These are phyloP conservation scores for Sordaria brevicollis DNA, from an alignment of 495 filamentous ascomycete genomes.

Conservation along the genomic window DNA sequence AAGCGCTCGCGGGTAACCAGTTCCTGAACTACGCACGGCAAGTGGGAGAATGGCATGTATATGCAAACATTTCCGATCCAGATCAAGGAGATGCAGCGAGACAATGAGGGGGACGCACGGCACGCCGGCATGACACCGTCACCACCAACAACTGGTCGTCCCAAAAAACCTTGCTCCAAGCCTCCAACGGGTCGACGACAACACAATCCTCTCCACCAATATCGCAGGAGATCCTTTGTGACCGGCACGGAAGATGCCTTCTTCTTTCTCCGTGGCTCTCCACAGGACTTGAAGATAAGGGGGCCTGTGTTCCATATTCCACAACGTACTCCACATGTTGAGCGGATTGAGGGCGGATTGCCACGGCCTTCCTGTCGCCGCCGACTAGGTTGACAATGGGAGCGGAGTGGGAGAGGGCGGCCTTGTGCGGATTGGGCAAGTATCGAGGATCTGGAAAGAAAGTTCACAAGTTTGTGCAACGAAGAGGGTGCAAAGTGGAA, in stretches of 20 bases:
- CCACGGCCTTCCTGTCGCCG: not conserved
- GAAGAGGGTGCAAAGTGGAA: not conserved
- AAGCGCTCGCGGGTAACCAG: not conserved
- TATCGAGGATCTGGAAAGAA: not conserved
- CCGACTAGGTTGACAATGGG: not conserved
- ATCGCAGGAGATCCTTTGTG: not conserved
- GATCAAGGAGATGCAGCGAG: not conserved
- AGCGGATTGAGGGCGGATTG: not conserved
- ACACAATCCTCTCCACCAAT: not conserved
- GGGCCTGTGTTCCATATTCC: not conserved
- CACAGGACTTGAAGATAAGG: not conserved
- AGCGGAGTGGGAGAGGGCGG: not conserved
- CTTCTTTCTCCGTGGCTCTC: not conserved
- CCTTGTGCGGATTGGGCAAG: not conserved
- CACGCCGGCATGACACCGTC: not conserved
- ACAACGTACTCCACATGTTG: not conserved
- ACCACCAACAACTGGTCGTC: not conserved
- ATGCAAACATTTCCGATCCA: not conserved
- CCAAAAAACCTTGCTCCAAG: not conserved
- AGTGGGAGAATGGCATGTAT: not conserved
- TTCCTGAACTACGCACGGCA: not conserved
- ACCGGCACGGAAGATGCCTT: not conserved
- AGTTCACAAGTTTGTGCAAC: not conserved
- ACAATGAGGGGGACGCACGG: not conserved
- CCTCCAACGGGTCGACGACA: not conserved